Conservation (phyloP, 768 basidiomycete genomes). For the Botryobasidium botryosum region DNA sequence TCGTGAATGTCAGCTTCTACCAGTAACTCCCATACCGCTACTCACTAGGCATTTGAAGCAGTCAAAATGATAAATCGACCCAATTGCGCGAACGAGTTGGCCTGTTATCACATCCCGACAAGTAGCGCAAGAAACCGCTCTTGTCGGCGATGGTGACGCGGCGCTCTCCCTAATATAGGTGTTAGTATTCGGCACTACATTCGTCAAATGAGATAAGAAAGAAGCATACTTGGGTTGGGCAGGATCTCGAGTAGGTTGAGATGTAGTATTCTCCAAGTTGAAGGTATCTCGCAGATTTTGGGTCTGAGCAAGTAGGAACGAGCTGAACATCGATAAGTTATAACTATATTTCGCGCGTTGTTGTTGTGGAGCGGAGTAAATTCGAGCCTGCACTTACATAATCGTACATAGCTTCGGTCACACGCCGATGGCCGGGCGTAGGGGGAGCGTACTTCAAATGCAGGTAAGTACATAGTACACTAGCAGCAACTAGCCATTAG, state of each 20-base stretch:
- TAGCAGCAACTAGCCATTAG: too few relatives aligned
- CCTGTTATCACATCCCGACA: constrained; percentile 43
- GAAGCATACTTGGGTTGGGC: too few relatives aligned
- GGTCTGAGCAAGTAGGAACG: neutral
- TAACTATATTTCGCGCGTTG: too few relatives aligned
- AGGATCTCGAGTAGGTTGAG: too few relatives aligned
- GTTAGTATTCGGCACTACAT: too few relatives aligned
- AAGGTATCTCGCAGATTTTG: neutral
- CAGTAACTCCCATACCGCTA: neutral
- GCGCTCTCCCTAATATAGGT: too few relatives aligned
- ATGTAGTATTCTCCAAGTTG: too few relatives aligned
- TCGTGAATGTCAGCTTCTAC: constrained; percentile 3
- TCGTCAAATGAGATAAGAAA: too few relatives aligned
- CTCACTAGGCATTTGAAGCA: constrained; percentile 96
- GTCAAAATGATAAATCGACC: constrained; percentile 87
- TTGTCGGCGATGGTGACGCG: neutral
- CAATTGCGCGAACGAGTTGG: constrained; percentile 88
- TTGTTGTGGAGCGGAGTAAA: too few relatives aligned
- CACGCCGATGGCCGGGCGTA: neutral
- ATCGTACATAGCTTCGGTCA: neutral
- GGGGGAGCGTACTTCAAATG: neutral
- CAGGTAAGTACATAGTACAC: neutral
- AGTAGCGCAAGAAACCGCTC: neutral
- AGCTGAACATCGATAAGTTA: neutral
- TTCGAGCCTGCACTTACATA: neutral